Evolutionary conservation across 1,284 basidiomycete genomes (phyloP), one percentile per base, ranked within the genome.

Genomic region (Tilletia indica): DNA sequence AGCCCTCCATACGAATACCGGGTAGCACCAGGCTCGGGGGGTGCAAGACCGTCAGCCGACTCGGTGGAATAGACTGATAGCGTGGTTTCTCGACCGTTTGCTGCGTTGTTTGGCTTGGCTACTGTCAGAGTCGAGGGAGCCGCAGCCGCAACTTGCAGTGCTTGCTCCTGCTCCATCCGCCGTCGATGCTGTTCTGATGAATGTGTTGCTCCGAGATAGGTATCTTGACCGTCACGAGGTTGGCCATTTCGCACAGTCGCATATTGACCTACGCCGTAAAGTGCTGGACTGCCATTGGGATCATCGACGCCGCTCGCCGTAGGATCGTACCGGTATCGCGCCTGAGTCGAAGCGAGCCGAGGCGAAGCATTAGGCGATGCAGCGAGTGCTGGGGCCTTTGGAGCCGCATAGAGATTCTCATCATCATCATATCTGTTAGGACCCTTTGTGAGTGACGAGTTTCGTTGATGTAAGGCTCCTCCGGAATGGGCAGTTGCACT

Each of bases 151-250:
- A 63, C 58, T 38, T 63, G 58, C 1, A 6, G 21, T 1, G 58
- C 58, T 19, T 63, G 58, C 25, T 63, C 58, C 58, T 63, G 19
- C 36, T 63, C 58, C 58, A 63, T 63, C 8, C 25, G 58, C 31
- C 58, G 58, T 19, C 58, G 16, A 21, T 63, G 58, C 9, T 63
- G 25, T 31, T 63, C 58, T 8, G 51, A 11, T 6, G 51, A 25
- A 6, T 25, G 51, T 8, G 51, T 54, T 19, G 5, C 5, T 14
- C 58, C 58, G 25, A 63, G 58, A 31, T 63, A 63, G 12, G 58
- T 16, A 31, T 31, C 58, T 16, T 63, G 25, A 16, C 14, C 58
- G 58, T 31, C 36, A 31, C 58, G 58, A 14, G 58, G 25, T 11
- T 38, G 21, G 58, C 58, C 58, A 34, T 38, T 38, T 16, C 58